Base-by-base conservation (phyloP, 495 filamentous ascomycete species). In the Copromyces sp. region DNA sequence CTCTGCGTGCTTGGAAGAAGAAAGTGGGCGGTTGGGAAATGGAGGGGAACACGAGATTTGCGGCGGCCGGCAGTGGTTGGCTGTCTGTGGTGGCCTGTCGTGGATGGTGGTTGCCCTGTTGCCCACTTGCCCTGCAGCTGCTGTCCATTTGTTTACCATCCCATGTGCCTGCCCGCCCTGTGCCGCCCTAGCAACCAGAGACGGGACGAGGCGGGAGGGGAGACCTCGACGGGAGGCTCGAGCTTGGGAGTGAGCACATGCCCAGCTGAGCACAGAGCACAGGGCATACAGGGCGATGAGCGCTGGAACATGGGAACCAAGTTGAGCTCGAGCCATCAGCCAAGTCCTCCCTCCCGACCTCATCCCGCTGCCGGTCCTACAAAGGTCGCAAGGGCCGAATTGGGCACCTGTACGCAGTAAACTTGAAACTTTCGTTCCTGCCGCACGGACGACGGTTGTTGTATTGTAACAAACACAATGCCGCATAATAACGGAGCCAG, bases 351-450 rank as follows among this genome's bases (percentile, higher is more conserved):
- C 53, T 61, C 53, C n/a, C n/a, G n/a, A n/a, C 45, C 74, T 74
- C 45, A 75, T 40, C 69, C 68, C 53, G 14, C 44, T 70, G 44
- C 42, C 71, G 59, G 71, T 16, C 45, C 42, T 73, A 39, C n/a
- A 20, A 65, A 17, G 53, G 12, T 24, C 53, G 24, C 24, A 61
- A 24, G 40, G 24, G 20, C 37, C 32, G 69, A 39, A 39, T 1
- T 42, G 24, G 17, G n/a, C 69, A 32, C 69, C 29, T 37, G 41
- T 24, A 24, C 24, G 24, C 1, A 24, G 24, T 47, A 71, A 42
- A 71, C 42, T 39, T 32, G 20, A 71, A 29, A 71, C 69, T 71
- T 37, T n/a, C 53, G 29, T 35, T 24, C 20, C 44, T 47, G 38
- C 68, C 69, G 40, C 39, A 40, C 70, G 35, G 20, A 47, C 73